These are phyloP conservation scores for Penicillium sp. DNA, from an alignment of 2,329 filamentous ascomycete genomes.

Conservation along the genomic window DNA sequence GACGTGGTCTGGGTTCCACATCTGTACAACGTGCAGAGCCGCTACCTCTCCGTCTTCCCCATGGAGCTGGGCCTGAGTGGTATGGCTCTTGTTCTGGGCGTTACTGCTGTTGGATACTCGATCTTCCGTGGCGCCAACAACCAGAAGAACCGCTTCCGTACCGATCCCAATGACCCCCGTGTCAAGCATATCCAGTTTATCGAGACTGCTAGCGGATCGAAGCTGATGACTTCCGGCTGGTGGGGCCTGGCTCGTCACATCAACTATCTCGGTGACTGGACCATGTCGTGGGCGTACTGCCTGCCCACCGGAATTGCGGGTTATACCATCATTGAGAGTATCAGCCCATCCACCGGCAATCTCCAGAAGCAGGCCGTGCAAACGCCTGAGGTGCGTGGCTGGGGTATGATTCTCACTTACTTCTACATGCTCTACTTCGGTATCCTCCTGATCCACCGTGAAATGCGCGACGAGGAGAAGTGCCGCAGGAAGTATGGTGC, in stretches of 20 bases:
- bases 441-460: conserved; percentile 77
- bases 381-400: conserved; percentile 74
- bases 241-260: conserved; percentile 92
- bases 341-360: conserved; percentile 57
- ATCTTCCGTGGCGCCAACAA: conserved; percentile 95
- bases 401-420: conserved; percentile 87
- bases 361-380: conserved; percentile 74
- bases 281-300: conserved; percentile 89
- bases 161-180: conserved; percentile 77
- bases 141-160: conserved; percentile 94
- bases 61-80: conserved; percentile 74
- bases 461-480: conserved; percentile 86
- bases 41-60: conserved; percentile 83
- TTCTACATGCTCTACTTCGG: conserved; percentile 95
- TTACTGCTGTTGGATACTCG: conserved; percentile 76
- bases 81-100: conserved; percentile 65
- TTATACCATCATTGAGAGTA: conserved; percentile 67
- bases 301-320: conserved; percentile 85
- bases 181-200: conserved; percentile 84
- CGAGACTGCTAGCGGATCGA: conserved; percentile 79
- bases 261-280: conserved; percentile 95
- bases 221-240: conserved; percentile 84
- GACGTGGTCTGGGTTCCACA: conserved; percentile 94
- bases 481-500: conserved; percentile 88
- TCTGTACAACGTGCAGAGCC: conserved; percentile 80